Percentiles rank a stretch among this genome's conserved stretches.
Evolutionary conservation across 2,329 filamentous ascomycete species (phyloP).

Genomic region (Corniculantispora saksenae): DNA sequence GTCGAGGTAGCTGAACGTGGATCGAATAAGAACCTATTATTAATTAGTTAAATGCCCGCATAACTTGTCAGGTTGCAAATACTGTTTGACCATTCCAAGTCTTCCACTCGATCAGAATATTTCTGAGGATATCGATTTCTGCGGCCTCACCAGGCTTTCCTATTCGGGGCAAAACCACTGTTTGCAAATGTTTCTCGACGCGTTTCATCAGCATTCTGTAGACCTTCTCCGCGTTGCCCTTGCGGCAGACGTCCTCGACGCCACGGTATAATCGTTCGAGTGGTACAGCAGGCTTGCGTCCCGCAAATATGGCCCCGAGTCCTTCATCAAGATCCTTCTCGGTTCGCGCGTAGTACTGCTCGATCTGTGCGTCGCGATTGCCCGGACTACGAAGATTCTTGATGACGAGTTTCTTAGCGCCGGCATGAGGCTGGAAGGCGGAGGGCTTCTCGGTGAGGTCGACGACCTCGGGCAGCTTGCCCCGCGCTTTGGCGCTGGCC

Average conservation of each 20-base stretch:
- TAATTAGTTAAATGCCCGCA: constrained; percentile 14
- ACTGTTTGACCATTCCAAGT: constrained; percentile 78
- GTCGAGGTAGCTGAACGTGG: constrained; percentile 92
- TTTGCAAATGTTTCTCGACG: constrained; percentile 68
- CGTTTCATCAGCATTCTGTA: constrained; percentile 65
- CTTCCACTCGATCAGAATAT: constrained; percentile 63
- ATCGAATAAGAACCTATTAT: constrained; percentile 70
- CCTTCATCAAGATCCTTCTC: constrained; percentile 75
- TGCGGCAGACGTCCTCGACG: constrained; percentile 87
- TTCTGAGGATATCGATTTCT: constrained; percentile 64
- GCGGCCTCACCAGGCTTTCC: constrained; percentile 51
- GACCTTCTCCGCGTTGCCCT: constrained; percentile 69
- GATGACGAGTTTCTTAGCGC: constrained; percentile 85
- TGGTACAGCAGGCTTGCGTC: constrained; percentile 65
- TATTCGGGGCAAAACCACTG: constrained; percentile 57
- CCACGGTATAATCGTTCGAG: constrained; percentile 87
- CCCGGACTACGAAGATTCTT: constrained; percentile 78
- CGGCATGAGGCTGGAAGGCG: constrained; percentile 70
- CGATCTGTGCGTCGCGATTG: constrained; percentile 60
- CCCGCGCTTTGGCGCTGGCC: constrained; percentile 40
- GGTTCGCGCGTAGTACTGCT: constrained; percentile 75
- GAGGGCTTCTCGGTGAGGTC: constrained; percentile 38
- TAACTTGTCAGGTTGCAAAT: constrained; percentile 32
- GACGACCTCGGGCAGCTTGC: constrained; percentile 41
- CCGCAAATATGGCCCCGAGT: constrained; percentile 71